These are phyloP conservation scores for Curvularia eragrostidis DNA, from an alignment of 2,329 filamentous ascomycete species.

Conservation along the genomic window DNA sequence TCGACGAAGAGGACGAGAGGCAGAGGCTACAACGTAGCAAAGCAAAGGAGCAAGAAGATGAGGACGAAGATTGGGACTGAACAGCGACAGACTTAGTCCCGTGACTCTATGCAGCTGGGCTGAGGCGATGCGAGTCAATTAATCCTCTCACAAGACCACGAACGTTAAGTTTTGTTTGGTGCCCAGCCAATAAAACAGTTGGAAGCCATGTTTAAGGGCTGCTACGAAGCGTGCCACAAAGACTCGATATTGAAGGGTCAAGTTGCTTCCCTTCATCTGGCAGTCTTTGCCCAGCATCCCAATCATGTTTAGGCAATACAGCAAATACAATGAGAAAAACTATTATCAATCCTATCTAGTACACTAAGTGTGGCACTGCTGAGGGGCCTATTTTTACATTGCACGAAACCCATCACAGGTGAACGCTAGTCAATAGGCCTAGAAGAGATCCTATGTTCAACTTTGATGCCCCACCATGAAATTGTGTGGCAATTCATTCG, in stretches of 20 bases:
- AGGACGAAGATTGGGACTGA: conserved; percentile 62
- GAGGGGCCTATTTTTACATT: not conserved
- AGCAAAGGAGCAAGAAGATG: conserved; percentile 47
- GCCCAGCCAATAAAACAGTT: not conserved
- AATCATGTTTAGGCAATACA: not conserved
- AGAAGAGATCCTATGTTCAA: not conserved
- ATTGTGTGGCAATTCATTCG: not conserved
- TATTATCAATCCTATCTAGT: not conserved
- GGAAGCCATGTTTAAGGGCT: not conserved
- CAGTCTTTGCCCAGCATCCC: not conserved
- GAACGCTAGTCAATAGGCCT: not conserved
- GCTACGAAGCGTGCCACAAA: not conserved
- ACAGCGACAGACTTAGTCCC: not conserved
- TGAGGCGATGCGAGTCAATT: not conserved
- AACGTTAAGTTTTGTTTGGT: not conserved
- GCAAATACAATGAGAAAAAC: not conserved
- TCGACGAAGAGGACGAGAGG: conserved; percentile 54
- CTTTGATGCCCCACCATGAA: not conserved
- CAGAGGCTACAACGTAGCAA: conserved; percentile 38
- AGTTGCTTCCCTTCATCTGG: not conserved
- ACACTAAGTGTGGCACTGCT: not conserved
- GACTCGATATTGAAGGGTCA: not conserved
- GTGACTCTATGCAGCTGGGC: not conserved
- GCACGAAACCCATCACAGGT: not conserved
- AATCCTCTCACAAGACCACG: not conserved